These are phyloP conservation scores for Beta corolliflora DNA, from an alignment of 179 eudicot genomes.

Conservation along the genomic window DNA sequence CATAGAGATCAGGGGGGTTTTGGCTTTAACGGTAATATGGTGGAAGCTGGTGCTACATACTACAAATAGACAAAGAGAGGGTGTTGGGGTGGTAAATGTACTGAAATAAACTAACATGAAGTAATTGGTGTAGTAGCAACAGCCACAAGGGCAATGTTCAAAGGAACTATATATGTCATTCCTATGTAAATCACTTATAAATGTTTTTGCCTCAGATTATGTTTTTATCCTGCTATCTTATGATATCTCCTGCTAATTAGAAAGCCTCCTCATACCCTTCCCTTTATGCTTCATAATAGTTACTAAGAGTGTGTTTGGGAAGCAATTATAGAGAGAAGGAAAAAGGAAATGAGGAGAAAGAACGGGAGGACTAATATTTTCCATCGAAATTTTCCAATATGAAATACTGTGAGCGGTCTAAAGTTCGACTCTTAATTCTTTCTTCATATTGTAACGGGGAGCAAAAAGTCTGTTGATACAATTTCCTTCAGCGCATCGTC, in stretches of 20 bases:
- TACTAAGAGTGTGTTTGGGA: neutral
- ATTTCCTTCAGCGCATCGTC: too few relatives aligned
- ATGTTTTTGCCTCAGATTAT: neutral
- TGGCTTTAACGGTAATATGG: constrained; percentile 10
- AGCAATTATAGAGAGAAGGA: neutral
- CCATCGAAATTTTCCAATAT: neutral
- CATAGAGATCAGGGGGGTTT: constrained; percentile 24
- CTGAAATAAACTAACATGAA: constrained; percentile 14
- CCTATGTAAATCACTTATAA: constrained; percentile 6
- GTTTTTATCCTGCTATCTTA: neutral
- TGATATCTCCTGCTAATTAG: neutral
- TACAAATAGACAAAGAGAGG: neutral
- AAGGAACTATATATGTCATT: constrained; percentile 18
- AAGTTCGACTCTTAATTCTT: too few relatives aligned
- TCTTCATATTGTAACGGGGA: too few relatives aligned
- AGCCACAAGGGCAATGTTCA: neutral
- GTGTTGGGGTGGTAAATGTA: neutral
- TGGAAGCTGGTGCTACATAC: constrained; percentile 13
- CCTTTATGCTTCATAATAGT: neutral
- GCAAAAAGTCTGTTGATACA: too few relatives aligned
- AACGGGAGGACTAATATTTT: neutral
- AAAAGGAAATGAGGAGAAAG: neutral
- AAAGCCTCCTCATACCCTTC: neutral
- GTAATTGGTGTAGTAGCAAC: constrained; percentile 7
- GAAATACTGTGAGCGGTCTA: too few relatives aligned